Conservation (phyloP, 345 rosid genomes). For the Gossypium thurberi region DNA sequence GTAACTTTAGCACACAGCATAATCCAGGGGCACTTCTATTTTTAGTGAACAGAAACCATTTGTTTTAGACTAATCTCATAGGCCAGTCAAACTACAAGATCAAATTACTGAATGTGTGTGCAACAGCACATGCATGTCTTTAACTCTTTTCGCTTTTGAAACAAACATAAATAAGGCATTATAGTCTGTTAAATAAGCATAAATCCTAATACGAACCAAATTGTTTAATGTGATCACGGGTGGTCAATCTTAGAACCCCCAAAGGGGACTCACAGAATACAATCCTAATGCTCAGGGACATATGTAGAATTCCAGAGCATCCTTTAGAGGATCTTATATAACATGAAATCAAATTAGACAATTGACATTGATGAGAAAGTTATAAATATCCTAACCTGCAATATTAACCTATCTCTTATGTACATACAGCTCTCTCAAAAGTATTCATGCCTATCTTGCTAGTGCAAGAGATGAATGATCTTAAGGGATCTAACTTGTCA, state of each 20-base stretch:
- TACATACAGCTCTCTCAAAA: neutral
- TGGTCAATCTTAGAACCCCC: neutral
- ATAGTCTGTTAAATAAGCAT: neutral
- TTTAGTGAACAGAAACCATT: neutral
- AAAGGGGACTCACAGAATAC: neutral
- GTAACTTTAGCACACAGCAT: neutral
- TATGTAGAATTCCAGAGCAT: neutral
- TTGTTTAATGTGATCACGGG: neutral
- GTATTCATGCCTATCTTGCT: neutral
- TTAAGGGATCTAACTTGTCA: neutral
- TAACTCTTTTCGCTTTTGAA: too few species aligned
- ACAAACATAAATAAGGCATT: neutral
- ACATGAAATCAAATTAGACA: neutral
- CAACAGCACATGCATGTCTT: neutral
- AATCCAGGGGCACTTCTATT: neutral
- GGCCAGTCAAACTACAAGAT: neutral
- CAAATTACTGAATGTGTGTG: neutral
- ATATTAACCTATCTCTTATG: neutral
- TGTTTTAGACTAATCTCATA: neutral
- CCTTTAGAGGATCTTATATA: neutral
- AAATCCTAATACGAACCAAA: neutral
- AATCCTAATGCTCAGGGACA: neutral
- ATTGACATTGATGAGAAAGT: neutral
- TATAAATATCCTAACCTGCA: neutral
- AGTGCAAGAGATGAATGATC: neutral